Evolutionary conservation across 768 basidiomycete species (phyloP), one percentile per base, ranked within the genome.

Genomic region (Coprinopsis cinerea): DNA sequence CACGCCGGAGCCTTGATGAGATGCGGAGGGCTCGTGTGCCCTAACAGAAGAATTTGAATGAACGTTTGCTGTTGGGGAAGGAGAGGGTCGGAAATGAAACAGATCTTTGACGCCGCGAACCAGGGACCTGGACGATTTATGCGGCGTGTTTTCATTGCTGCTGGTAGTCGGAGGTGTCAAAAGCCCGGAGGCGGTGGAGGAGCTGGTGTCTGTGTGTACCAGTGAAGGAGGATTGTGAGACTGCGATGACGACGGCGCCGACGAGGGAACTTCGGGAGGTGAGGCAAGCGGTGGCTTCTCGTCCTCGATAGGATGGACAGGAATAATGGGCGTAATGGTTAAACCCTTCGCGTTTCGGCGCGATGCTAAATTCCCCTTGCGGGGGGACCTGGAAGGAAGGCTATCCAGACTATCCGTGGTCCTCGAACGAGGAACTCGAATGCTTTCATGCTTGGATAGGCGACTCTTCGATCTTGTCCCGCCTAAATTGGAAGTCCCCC

Each of bases 361-460:
- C 10, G 51, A 47, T 4, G 61, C 54, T 3, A 63, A 56, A 25
- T 32, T 48, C 24, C 58, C 58, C 2, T 52, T 55, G n/a, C 55
- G 59, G 9, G 66, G 55, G 11, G 64, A 47, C 49, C 53, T 48
- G 34, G 50, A 59, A 24, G 69, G 68, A 22, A 60, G 48, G 9
- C 70, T 60, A 40, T 72, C 72, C 27, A 65, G 37, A 32, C 56
- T 60, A 22, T 64, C 62, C 24, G 76, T 69, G 51, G 80, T 78
- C 62, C 70, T 79, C 54, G 78, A 73, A 48, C 85, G 70, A 23
- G 79, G 77, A 40, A 86, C 77, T 22, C 83, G 75, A 18, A 88
- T 76, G 44, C 84, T 87, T 62, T 88, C 85, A 56, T 85, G 82
- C 57, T 75, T 79, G 5, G 75, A 79, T 49, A 87, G 68, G 25